Evolutionary conservation across 495 filamentous ascomycete species (phyloP).

Genomic region (Tuber brumale): DNA sequence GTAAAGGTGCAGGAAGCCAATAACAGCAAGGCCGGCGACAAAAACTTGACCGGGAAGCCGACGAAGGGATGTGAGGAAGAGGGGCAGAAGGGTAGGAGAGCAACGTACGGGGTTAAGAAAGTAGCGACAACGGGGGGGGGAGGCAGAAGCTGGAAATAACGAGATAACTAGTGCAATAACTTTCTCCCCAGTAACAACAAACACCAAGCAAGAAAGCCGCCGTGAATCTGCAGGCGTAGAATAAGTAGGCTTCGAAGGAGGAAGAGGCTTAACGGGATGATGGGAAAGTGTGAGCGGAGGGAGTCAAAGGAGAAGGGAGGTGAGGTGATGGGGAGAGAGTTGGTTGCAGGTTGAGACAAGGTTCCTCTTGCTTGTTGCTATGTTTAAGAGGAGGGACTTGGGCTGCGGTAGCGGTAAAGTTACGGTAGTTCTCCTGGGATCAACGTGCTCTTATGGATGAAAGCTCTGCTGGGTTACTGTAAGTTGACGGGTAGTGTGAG

Average conservation of each 20-base stretch:
- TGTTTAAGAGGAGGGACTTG: not conserved
- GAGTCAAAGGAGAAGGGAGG: not conserved
- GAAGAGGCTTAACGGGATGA: not conserved
- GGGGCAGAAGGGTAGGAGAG: slow-evolving; percentile 4
- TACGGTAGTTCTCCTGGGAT: not conserved
- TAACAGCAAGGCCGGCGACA: not conserved
- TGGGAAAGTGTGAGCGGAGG: not conserved
- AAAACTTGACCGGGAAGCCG: not conserved
- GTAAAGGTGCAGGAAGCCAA: not conserved
- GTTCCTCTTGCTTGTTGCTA: not conserved
- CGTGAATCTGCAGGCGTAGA: not conserved
- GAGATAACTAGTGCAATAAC: not conserved
- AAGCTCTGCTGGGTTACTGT: not conserved
- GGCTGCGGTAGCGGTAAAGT: not conserved
- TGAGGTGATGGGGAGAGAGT: not conserved
- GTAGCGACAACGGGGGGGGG: not conserved
- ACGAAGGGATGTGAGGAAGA: slow-evolving; percentile 1
- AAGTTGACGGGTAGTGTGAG: not conserved
- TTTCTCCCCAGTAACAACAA: not conserved
- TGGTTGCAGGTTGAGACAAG: not conserved
- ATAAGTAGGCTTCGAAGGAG: not conserved
- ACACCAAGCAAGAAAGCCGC: not conserved
- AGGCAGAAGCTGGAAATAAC: not conserved
- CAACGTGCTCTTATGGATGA: not conserved
- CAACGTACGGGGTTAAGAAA: not conserved